Evolutionary conservation across 306 rosid species (phyloP).

Genomic region (Glycyrrhiza uralensis): DNA sequence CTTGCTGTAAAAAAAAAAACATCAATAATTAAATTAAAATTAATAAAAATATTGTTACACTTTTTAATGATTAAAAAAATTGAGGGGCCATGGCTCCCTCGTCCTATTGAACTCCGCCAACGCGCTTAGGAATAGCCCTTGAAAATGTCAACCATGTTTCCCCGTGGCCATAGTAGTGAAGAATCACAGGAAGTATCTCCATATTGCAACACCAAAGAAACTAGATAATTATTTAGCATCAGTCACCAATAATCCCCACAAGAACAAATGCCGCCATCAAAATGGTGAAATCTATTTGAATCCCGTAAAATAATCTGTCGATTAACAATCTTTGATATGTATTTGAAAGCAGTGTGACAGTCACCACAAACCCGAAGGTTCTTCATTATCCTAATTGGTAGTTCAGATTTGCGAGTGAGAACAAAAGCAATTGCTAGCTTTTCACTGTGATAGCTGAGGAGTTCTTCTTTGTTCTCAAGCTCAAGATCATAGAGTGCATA

Average conservation of each 20-base stretch:
- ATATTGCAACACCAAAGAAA: not conserved
- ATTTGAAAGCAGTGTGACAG: slow-evolving; percentile 87
- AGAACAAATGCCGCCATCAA: slow-evolving; percentile 69
- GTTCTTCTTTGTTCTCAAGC: slow-evolving; percentile 77
- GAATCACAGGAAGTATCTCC: not conserved
- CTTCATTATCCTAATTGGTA: slow-evolving; percentile 91
- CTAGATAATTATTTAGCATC: slow-evolving; percentile 1
- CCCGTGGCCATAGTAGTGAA: slow-evolving; percentile 1
- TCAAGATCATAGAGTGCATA: slow-evolving; percentile 83
- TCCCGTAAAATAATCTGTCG: slow-evolving; percentile 74
- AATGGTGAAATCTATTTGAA: slow-evolving; percentile 88
- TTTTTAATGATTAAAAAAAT: too few relatives aligned
- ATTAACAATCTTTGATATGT: slow-evolving; percentile 64
- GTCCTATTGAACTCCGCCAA: too few relatives aligned
- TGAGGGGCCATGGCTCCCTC: too few relatives aligned
- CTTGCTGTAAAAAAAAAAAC: too few relatives aligned
- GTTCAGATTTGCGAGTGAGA: slow-evolving; percentile 68
- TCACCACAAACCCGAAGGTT: slow-evolving; percentile 92
- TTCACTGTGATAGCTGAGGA: slow-evolving; percentile 84
- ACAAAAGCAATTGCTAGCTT: slow-evolving; percentile 85
- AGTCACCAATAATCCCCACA: slow-evolving; percentile 84
- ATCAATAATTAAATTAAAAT: too few relatives aligned
- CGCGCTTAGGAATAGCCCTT: not conserved
- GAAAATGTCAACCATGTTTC: not conserved
- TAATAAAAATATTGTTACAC: too few relatives aligned